Evolutionary conservation across 1,139 yeast genomes (phyloP), one percentile per base, ranked within the genome.

Genomic region (Ogataea hybrid): DNA sequence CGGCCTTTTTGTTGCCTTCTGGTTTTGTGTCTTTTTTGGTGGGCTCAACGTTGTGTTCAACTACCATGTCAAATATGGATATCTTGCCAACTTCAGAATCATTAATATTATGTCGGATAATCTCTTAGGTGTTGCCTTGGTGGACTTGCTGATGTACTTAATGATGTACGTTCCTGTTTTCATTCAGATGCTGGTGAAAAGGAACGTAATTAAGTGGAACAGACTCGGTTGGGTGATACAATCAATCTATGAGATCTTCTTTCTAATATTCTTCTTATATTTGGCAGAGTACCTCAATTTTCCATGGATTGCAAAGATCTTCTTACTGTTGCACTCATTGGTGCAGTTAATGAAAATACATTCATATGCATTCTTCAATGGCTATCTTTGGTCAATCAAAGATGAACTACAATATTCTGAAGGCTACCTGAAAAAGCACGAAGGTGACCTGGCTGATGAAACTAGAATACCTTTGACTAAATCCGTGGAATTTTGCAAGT

Each of bases 281-380:
- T 68, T 77, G 53, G 77, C 90, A 3, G 75, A 80, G 33, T 64
- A 65, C 33, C 59, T 64, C 43, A 63, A 70, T 27, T 84, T 72
- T 55, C 87, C 90, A 4, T 90, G 97, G 97, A 83, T 89, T 41
- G 96, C 88, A 4, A 80, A 81, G 56, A 90, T 89, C 31, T 90
- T 85, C 56, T 65, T 90, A 48, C 73, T 86, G 45, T 69, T 90
- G 44, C 97, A 90, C 61, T 78, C 87, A n/a, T 69, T 87, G 41
- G 97, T 90, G 4, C 68, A 89, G 51, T 62, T 90, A 50, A 90
- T 90, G 97, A 90, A 90, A 60, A 84, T 83, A 80, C 97, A 90
- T 61, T 87, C 96, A 2, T 90, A 81, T 59, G 87, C 86, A 1
- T 87, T 83, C 56, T 90, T 81, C 66, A 89, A 89, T 59, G 97